phyloP scores from a whole-genome alignment of 371 early-diverging fungal genomes.

The Umbelopsis sp. region DNA sequence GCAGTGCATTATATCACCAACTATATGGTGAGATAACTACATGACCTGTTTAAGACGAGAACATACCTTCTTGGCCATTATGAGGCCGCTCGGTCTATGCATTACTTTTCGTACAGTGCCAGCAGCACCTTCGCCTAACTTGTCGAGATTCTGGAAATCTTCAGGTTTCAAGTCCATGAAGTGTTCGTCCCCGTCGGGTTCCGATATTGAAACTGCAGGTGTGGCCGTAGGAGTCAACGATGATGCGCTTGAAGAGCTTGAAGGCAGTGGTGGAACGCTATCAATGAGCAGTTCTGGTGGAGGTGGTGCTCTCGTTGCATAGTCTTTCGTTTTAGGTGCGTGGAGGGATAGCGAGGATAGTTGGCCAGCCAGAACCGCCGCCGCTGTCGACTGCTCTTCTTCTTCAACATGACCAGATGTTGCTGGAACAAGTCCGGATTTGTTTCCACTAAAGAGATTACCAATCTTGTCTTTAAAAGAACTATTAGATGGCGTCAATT shows the following conservation, averaged over 20 bases:
- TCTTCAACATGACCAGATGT: slow-evolving; percentile 16
- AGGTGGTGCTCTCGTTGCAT: neutral
- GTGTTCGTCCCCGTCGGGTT: slow-evolving; percentile 20
- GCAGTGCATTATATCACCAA: no score
- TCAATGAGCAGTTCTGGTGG: slow-evolving; percentile 4
- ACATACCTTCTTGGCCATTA: slow-evolving; percentile 94
- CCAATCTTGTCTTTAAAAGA: slow-evolving; percentile 17
- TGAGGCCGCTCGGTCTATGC: slow-evolving; percentile 74
- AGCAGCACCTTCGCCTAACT: slow-evolving; percentile 93
- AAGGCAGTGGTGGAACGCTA: slow-evolving; percentile 10
- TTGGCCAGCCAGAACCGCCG: slow-evolving; percentile 18
- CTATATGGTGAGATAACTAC: no score
- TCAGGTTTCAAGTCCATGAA: slow-evolving; percentile 55
- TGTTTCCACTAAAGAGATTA: slow-evolving; percentile 17
- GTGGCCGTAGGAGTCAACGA: slow-evolving; percentile 13
- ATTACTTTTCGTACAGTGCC: slow-evolving; percentile 90
- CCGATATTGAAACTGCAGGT: slow-evolving; percentile 6
- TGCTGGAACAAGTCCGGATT: slow-evolving; percentile 16
- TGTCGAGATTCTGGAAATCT: slow-evolving; percentile 63
- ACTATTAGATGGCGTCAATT: slow-evolving; percentile 20
- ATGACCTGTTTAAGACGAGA: neutral
- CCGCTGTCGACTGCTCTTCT: slow-evolving; percentile 18
- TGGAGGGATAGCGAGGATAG: slow-evolving; percentile 19
- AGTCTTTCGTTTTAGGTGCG: slow-evolving; percentile 9
- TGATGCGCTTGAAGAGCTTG: slow-evolving; percentile 12